Conservation (phyloP, 2,329 filamentous ascomycete species). For the Mycosphaerella sp. region DNA sequence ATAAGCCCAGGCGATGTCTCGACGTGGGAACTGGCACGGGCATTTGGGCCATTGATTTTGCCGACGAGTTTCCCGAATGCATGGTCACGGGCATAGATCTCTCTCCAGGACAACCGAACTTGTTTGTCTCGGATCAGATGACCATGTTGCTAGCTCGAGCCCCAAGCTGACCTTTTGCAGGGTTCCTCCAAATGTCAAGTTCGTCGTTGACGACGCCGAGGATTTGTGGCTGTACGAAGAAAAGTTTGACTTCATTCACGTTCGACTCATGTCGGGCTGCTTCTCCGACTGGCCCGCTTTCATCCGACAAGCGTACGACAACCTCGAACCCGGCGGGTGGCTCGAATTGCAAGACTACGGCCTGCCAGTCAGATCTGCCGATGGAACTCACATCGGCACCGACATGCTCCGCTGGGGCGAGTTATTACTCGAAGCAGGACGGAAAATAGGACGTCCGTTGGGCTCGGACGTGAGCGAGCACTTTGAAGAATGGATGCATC, state of each 20-base stretch:
- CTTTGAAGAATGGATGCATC: conserved; percentile 37
- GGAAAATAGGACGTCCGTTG: conserved; percentile 39
- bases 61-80: conserved; percentile 39
- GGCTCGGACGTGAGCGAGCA: conserved; percentile 36
- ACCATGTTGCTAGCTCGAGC: not conserved
- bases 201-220: conserved; percentile 58
- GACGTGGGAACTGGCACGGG: conserved; percentile 51
- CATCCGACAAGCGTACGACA: conserved; percentile 45
- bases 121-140: conserved; percentile 24
- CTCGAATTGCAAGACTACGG: conserved; percentile 48
- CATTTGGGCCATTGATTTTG: conserved; percentile 54
- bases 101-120: conserved; percentile 45
- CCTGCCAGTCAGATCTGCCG: conserved; percentile 36
- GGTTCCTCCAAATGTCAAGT: conserved; percentile 56
- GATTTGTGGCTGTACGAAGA: conserved; percentile 52
- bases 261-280: conserved; percentile 46
- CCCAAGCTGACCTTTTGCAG: conserved; percentile 25
- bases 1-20: conserved; percentile 40
- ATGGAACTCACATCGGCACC: conserved; percentile 34
- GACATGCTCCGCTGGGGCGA: conserved; percentile 34
- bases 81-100: conserved; percentile 45
- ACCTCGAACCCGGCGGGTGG: conserved; percentile 48
- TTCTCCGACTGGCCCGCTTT: conserved; percentile 51
- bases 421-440: conserved; percentile 35
- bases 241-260: conserved; percentile 53